These are phyloP conservation scores for Ordospora pajunii DNA, from an alignment of 371 early-diverging fungal species.

Conservation along the genomic window DNA sequence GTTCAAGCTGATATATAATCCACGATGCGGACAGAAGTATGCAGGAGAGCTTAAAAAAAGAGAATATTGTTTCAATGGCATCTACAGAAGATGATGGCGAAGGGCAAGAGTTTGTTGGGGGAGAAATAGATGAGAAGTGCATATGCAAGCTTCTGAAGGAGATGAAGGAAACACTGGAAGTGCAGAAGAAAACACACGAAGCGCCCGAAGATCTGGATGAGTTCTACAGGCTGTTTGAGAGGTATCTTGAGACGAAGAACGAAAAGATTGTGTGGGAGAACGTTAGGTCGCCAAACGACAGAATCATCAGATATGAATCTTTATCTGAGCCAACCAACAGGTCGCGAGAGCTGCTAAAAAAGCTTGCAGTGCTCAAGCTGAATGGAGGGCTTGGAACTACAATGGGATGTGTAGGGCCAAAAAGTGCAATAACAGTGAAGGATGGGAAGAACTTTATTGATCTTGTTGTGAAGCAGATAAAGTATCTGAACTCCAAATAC, in stretches of 20 bases:
- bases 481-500: slow-evolving; percentile 78
- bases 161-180: slow-evolving; percentile 50
- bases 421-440: slow-evolving; percentile 88
- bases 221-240: slow-evolving; percentile 52
- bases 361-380: slow-evolving; percentile 91
- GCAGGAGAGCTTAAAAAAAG: not conserved
- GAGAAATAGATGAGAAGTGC: slow-evolving; percentile 36
- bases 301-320: slow-evolving; percentile 47
- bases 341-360: slow-evolving; percentile 64
- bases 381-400: slow-evolving; percentile 98
- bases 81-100: not conserved
- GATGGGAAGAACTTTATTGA: slow-evolving; percentile 95
- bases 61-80: not conserved
- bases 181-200: slow-evolving; percentile 28
- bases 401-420: slow-evolving; percentile 99
- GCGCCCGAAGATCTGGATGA: slow-evolving; percentile 46
- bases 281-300: slow-evolving; percentile 55
- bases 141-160: slow-evolving; percentile 35
- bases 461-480: slow-evolving; percentile 90
- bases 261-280: slow-evolving; percentile 58
- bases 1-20: too few relatives aligned
- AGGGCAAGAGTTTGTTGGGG: not conserved
- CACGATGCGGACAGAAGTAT: not conserved
- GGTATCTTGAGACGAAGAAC: slow-evolving; percentile 49
- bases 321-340: slow-evolving; percentile 7